A percentile compares a stretch with the other conserved stretches of the same genome.
phyloP scores from a whole-genome alignment of 306 rosid species.

The Rosa lucieae region DNA sequence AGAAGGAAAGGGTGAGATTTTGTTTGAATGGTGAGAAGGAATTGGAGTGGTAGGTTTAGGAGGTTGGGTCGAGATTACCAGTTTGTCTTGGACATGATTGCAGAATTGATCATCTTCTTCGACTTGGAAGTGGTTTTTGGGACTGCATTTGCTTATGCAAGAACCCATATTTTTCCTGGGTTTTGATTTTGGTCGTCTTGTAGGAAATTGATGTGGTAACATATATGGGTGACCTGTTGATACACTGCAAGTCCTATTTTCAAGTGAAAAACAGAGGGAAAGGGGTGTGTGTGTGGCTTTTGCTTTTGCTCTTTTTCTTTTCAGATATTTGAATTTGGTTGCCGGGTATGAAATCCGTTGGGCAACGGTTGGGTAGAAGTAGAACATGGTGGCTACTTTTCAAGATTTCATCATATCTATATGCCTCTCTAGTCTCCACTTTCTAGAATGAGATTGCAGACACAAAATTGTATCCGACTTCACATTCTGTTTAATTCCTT shows the following conservation, averaged over 20 bases:
- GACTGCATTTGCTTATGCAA: slow-evolving; percentile 91
- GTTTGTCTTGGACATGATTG: slow-evolving; percentile 43
- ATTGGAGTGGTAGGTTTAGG: slow-evolving; percentile 19
- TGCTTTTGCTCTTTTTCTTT: slow-evolving; percentile 38
- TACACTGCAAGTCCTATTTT: not conserved
- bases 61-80: slow-evolving; percentile 48
- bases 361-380: slow-evolving; percentile 54
- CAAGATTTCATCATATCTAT: not conserved
- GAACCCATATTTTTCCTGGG: slow-evolving; percentile 59
- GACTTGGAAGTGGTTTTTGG: slow-evolving; percentile 32
- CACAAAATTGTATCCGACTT: not conserved
- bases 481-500: not conserved
- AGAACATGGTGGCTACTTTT: slow-evolving; percentile 19
- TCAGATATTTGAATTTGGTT: slow-evolving; percentile 58
- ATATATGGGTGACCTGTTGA: not conserved
- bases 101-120: slow-evolving; percentile 20
- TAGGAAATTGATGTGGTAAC: not conserved
- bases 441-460: not conserved
- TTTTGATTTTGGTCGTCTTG: not conserved
- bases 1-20: slow-evolving; percentile 55
- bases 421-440: not conserved
- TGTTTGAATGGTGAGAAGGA: slow-evolving; percentile 26
- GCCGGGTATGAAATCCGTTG: slow-evolving; percentile 83
- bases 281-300: slow-evolving; percentile 33
- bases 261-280: slow-evolving; percentile 17